A percentile compares a stretch with the other conserved stretches of the same genome.
Evolutionary conservation across 345 rosid genomes (phyloP).

Genomic region (Eutrema japonicum): DNA sequence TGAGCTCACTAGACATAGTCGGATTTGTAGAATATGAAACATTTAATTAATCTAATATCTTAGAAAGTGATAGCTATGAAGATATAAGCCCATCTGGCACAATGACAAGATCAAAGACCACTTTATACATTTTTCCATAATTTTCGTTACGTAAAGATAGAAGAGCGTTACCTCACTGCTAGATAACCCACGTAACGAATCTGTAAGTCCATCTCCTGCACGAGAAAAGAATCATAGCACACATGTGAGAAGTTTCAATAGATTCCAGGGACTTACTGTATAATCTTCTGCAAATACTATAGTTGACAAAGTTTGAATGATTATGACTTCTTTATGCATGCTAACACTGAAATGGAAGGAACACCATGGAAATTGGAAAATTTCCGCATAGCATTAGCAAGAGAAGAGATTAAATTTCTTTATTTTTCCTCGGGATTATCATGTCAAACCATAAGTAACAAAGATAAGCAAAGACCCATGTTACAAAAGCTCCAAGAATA

Average conservation of each 20-base stretch:
- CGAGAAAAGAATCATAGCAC: slow-evolving; percentile 35
- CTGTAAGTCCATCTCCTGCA: slow-evolving; percentile 92
- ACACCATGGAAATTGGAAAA: not conserved
- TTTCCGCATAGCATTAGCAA: not conserved
- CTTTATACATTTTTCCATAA: not conserved
- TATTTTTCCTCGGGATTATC: not conserved
- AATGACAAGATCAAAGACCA: slow-evolving; percentile 15
- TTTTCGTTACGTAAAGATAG: not conserved
- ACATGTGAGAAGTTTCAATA: slow-evolving; percentile 8
- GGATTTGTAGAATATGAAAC: not conserved
- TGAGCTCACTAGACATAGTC: slow-evolving; percentile 3
- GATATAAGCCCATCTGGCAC: slow-evolving; percentile 4
- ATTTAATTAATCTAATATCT: not conserved
- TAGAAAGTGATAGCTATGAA: slow-evolving; percentile 8
- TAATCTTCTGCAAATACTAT: not conserved
- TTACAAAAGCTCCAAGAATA: not conserved
- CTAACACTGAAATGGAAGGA: not conserved
- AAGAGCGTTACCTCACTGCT: slow-evolving; percentile 68
- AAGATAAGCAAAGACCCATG: slow-evolving; percentile 10
- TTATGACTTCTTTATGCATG: slow-evolving; percentile 5
- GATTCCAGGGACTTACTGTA: slow-evolving; percentile 13
- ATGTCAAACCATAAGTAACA: not conserved
- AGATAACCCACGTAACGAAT: slow-evolving; percentile 73
- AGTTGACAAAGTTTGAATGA: slow-evolving; percentile 7
- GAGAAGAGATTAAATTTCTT: not conserved